A percentile compares a stretch with the other conserved stretches of the same genome.
These are phyloP conservation scores for Diaporthe aspalathi DNA, from an alignment of 2,329 filamentous ascomycete genomes.

Conservation along the genomic window DNA sequence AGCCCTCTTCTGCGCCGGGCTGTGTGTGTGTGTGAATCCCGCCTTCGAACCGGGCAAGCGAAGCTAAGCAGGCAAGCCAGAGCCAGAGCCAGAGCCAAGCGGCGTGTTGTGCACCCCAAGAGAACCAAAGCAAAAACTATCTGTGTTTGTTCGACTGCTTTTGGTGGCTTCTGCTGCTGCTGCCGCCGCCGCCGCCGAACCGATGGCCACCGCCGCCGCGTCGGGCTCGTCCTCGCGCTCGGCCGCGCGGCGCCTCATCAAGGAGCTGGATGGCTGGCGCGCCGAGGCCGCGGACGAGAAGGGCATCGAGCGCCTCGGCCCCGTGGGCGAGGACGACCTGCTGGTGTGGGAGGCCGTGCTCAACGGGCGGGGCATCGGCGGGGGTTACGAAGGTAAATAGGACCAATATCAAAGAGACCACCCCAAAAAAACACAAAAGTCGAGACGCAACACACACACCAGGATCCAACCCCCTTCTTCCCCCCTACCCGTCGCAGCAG, in stretches of 20 bases:
- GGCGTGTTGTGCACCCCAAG: too few species aligned
- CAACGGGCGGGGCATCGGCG: slow-evolving; percentile 66
- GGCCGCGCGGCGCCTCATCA: slow-evolving; percentile 67
- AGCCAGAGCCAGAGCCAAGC: too few species aligned
- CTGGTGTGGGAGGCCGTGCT: slow-evolving; percentile 70
- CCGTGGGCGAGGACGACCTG: slow-evolving; percentile 65
- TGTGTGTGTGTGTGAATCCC: too few species aligned
- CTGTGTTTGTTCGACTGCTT: too few species aligned
- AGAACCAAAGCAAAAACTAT: too few species aligned
- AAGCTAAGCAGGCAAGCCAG: too few species aligned
- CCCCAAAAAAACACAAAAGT: too few species aligned
- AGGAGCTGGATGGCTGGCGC: slow-evolving; percentile 67
- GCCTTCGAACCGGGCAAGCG: too few species aligned
- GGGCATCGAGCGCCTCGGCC: slow-evolving; percentile 70
- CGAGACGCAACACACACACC: too few species aligned
- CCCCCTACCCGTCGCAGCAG: neutral
- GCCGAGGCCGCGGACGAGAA: slow-evolving; percentile 60
- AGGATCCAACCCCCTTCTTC: neutral
- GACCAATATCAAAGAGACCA: too few species aligned
- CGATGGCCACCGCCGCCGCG: slow-evolving; percentile 21
- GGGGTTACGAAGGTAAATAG: slow-evolving; percentile 66
- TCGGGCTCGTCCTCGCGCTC: slow-evolving; percentile 53
- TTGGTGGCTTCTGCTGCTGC: too few species aligned
- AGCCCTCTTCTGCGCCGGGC: slow-evolving; percentile 1
- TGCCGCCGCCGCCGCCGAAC: neutral